Conservation (phyloP, 306 rosid species). For the Rosa chinensis region DNA sequence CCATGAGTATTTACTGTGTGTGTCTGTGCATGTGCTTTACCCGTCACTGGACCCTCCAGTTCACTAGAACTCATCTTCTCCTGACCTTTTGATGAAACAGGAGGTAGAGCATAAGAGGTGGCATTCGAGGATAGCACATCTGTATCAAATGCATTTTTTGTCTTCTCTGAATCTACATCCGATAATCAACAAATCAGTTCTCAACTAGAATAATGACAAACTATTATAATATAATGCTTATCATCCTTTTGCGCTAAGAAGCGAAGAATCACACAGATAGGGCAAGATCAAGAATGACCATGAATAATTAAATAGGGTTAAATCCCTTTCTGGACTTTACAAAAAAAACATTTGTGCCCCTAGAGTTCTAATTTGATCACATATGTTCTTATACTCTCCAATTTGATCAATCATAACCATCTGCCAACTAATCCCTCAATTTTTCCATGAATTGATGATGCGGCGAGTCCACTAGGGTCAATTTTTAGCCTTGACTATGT, state of each 20-base stretch:
- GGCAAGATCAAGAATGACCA: neutral
- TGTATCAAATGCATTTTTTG: constrained; percentile 50
- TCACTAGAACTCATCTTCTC: constrained; percentile 52
- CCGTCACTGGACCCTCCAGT: constrained; percentile 35
- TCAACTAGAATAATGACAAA: neutral
- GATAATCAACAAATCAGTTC: constrained; percentile 13
- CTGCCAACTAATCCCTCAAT: neutral
- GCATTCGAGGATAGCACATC: constrained; percentile 40
- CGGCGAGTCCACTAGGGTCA: neutral
- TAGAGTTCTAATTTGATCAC: neutral
- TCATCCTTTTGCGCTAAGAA: neutral
- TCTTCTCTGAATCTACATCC: constrained; percentile 57
- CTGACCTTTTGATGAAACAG: constrained; percentile 38
- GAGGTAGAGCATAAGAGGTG: constrained; percentile 37
- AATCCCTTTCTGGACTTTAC: neutral
- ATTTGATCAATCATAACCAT: neutral
- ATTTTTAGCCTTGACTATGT: neutral
- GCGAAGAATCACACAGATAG: neutral
- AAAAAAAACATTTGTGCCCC: neutral
- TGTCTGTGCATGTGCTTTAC: constrained; percentile 49
- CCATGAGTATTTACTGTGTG: constrained; percentile 49
- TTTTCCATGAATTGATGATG: neutral
- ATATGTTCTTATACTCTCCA: neutral
- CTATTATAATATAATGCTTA: neutral
- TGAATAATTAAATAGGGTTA: neutral